Base-by-base conservation (phyloP, 164 flowering plant species). In the Brasenia schreberi region DNA sequence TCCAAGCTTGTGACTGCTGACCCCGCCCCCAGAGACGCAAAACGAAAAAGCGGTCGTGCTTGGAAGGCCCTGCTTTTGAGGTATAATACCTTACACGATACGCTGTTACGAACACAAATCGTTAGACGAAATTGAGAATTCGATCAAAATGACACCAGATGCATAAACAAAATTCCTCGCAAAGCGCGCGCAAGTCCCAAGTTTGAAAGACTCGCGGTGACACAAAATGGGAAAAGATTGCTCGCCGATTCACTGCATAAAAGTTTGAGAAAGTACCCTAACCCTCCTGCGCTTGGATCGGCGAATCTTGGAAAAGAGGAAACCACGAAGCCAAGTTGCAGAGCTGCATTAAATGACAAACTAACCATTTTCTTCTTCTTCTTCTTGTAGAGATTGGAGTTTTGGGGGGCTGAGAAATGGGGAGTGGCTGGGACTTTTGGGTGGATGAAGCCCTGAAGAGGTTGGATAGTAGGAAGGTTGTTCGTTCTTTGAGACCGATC, bases 401-500 rank as follows among this genome's bases (percentile, higher is more conserved):
- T 9, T 14, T 49, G 56, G 56, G 27, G 56, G 16, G 56, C 10
- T 9, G 53, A 6, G 27, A 43, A 59, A 69, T 63, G 72, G 66
- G 63, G 45, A 12, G 56, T 49, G 66, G 74, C 18, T 92, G 97
- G 97, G 96, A 92, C 70, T 44, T 12, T 10, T 86, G 89, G 92
- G 89, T 92, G 0, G 92, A 84, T 45, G 77, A 81, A 64, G 87
- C 94, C 0, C 75, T 89, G 6, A 65, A 74, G 44, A 86, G 70
- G 72, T 70, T 92, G 43, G 80, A 84, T 6, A 77, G 88, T 5
- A 58, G 72, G 49, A 83, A 92, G 27, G 77, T 89, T 17, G 75
- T 89, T 52, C 87, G 92, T 6, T 85, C 94, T 68, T 80, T 92
- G 44, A 77, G 89, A 74, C 96, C 98, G 76, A 82, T 89, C 72